A percentile compares a stretch with the other conserved stretches of the same genome.
Conservation (phyloP, 1,284 basidiomycete genomes). For the Cronartium ribicola region DNA sequence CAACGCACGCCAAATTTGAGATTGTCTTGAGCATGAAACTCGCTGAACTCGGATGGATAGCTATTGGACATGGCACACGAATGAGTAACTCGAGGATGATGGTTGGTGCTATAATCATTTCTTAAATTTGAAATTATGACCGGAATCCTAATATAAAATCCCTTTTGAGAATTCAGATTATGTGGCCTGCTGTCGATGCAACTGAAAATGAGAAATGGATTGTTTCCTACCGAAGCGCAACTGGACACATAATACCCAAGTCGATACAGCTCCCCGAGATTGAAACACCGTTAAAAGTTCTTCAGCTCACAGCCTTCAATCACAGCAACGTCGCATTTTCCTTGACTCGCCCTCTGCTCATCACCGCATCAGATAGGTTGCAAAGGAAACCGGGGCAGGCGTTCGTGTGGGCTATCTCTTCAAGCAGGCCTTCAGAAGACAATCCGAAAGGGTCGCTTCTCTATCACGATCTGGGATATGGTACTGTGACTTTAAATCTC, state of each 20-base stretch:
- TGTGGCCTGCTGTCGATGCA: conserved; percentile 13
- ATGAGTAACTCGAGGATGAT: conserved; percentile 42
- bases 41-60: conserved; percentile 30
- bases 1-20: conserved; percentile 30
- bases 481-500: conserved; percentile 11
- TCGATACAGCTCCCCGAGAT: conserved; percentile 12
- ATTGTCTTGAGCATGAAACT: conserved; percentile 8
- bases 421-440: conserved; percentile 4
- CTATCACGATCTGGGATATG: conserved; percentile 37
- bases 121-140: neutral
- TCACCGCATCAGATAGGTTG: conserved; percentile 18
- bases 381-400: conserved; percentile 11
- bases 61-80: conserved; percentile 34
- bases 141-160: neutral
- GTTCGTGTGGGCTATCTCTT: conserved; percentile 35
- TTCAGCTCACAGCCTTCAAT: neutral
- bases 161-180: conserved; percentile 15
- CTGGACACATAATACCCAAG: conserved; percentile 35
- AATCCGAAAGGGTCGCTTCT: neutral
- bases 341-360: conserved; percentile 23
- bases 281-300: conserved; percentile 10
- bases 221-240: conserved; percentile 28
- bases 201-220: conserved; percentile 10
- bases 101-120: conserved; percentile 8
- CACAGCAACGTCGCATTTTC: neutral